phyloP scores from a whole-genome alignment of 2,329 filamentous ascomycete genomes.

The Colletotrichum higginsianum region DNA sequence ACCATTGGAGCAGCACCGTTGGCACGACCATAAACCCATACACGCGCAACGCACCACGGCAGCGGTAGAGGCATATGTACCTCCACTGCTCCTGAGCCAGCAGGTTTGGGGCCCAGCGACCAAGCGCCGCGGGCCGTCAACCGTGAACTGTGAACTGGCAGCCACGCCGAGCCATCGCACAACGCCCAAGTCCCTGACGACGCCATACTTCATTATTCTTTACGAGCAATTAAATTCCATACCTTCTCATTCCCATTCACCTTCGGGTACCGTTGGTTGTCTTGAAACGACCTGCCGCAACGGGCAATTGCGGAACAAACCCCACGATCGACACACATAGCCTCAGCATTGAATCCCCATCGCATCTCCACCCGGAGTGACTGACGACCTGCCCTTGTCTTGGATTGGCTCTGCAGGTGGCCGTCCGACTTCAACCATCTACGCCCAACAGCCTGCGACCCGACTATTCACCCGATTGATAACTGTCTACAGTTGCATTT shows the following conservation, averaged over 20 bases:
- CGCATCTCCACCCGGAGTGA: constrained; percentile 36
- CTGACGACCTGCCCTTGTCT: constrained; percentile 35
- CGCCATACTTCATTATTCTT: constrained; percentile 3
- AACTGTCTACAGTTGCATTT: background rate
- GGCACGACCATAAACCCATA: constrained; percentile 12
- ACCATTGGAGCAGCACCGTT: constrained; percentile 5
- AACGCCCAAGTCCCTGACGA: constrained; percentile 12
- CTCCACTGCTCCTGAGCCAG: constrained; percentile 9
- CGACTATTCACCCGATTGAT: background rate
- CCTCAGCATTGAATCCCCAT: constrained; percentile 28
- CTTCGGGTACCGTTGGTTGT: background rate
- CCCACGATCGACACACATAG: constrained; percentile 13
- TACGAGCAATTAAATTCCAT: background rate
- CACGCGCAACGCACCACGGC: constrained; percentile 8
- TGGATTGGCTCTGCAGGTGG: constrained; percentile 33
- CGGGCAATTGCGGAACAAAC: background rate
- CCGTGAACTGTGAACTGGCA: constrained; percentile 2
- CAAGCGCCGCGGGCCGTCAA: constrained; percentile 3
- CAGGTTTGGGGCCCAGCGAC: constrained; percentile 18
- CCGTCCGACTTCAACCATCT: constrained; percentile 26
- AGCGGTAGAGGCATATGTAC: constrained; percentile 22
- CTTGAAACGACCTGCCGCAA: background rate
- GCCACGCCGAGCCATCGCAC: constrained; percentile 12
- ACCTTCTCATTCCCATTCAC: background rate
- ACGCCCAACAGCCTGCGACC: constrained; percentile 22